Base-by-base conservation (phyloP, 1,284 basidiomycete species). In the Somion occarium region DNA sequence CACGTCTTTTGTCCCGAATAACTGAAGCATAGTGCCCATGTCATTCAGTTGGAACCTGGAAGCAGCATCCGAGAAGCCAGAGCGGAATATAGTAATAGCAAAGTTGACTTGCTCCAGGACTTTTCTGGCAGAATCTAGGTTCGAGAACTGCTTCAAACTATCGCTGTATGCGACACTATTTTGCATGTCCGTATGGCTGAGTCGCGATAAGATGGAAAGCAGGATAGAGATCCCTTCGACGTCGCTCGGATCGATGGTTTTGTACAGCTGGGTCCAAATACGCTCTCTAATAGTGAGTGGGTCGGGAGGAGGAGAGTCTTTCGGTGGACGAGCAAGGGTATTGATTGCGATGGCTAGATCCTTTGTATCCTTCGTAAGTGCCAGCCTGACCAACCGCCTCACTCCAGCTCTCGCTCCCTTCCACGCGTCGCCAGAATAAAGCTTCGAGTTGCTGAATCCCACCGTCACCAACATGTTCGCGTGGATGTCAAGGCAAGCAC, bases 221-320 rank as follows among this genome's bases (percentile, higher is more conserved):
- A 93, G 64, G 25, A 70, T 70, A 5, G 75, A 74, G 26, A 86
- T 71, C 0, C 78, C 85, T 19, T 79, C 73, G 3, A 69, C 64
- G 59, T 92, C 88, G 27, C 69, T 72, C 12, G 78, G 74, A 39
- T 78, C 73, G 2, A 92, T 62, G 3, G 71, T 71, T 9, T 77
- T 72, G 61, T 88, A 93, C 1, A 81, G 70, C 55, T 75, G 78
- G 44, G 69, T 71, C 93, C 93, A 96, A 24, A 91, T 66, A 43
- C 78, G 77, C 38, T 76, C 73, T 34, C 78, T 77, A 38, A 83
- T 68, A 15, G 65, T 58, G 43, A 76, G 70, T n/a, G 38, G 22
- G 15, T 18, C 43, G 5, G 48, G 12, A 15, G 44, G 30, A n/a
- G 26, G 22, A 11, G 42, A 23, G 23, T 47, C 12, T 19, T 38